These are phyloP conservation scores for Phlebiopsis gigantea DNA, from an alignment of 768 basidiomycete genomes.

Conservation along the genomic window DNA sequence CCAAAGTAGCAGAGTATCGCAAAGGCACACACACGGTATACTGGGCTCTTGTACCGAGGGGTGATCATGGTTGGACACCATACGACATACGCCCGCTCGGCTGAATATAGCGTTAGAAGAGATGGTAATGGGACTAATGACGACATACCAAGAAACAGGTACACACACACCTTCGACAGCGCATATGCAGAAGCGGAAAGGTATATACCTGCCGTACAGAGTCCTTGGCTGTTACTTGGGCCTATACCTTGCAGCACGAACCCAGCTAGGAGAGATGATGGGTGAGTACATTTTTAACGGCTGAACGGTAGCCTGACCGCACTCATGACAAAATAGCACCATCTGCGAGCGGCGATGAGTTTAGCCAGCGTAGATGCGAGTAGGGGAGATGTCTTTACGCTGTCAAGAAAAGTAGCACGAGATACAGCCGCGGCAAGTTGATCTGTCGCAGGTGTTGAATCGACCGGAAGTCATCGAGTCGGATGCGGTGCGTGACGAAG, in stretches of 20 bases:
- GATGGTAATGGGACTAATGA: not conserved
- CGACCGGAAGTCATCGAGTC: conserved; percentile 26
- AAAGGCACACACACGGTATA: conserved; percentile 35
- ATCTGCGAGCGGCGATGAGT: conserved; percentile 15
- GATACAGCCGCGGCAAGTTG: conserved; percentile 36
- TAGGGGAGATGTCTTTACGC: conserved; percentile 22
- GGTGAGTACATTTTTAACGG: not conserved
- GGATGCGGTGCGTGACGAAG: conserved; percentile 36
- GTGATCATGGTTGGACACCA: conserved; percentile 33
- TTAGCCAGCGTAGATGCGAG: not conserved
- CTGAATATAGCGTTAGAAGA: conserved; percentile 18
- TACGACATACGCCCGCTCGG: conserved; percentile 42
- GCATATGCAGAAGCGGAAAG: conserved; percentile 39
- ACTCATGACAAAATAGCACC: conserved; percentile 39
- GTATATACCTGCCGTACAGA: conserved; percentile 39
- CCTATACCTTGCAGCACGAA: conserved; percentile 42
- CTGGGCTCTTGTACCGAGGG: conserved; percentile 33
- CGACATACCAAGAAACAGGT: conserved; percentile 36
- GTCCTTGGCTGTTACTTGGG: conserved; percentile 28
- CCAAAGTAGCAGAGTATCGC: conserved; percentile 28
- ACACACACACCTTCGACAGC: conserved; percentile 41
- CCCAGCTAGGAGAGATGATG: conserved; percentile 27
- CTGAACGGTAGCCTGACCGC: conserved; percentile 10
- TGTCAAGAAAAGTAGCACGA: conserved; percentile 36
- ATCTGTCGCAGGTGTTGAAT: conserved; percentile 25